Base-by-base conservation (phyloP, 495 filamentous ascomycete species). In the Polyplosphaeria fusca region DNA sequence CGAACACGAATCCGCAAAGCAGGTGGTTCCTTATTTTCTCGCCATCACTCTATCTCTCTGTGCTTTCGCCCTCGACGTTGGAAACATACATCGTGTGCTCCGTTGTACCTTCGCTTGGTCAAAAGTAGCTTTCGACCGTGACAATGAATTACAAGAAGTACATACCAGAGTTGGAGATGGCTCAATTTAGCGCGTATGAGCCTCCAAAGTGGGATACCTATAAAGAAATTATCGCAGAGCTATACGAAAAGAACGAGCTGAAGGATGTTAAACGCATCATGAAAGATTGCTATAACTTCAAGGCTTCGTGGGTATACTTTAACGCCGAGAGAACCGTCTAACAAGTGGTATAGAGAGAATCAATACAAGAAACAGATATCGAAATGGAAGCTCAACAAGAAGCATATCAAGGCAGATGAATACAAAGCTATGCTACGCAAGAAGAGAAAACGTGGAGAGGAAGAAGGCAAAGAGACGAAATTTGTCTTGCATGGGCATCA, bases 341-440 rank as follows among this genome's bases (percentile, higher is more conserved):
- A 9, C 5, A 47, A 11, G 11, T 9, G 4, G 5, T 11, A 9
- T 9, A 47, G 43, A 7, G 22, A 5, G 5, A 47, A 47, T 11
- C 43, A 23, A 9, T 47, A 47, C 43, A 47, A 47, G 23, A 47
- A n/a, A 4, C 16, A 47, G 23, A 23, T 47, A 11, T 9, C 18
- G 43, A 26, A 47, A 22, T 47, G 43, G 43, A 20, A 23, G 4
- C 11, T 47, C 23, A 23, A 47, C 18, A 47, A 11, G 23, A 47
- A 47, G 26, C 43, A 23, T 9, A 47, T 47, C 16, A 26, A 47
- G 20, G 43, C 43, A 13, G 9, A 12, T 12, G 43, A 47, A 47
- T 47, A 47, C 23, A 47, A 47, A 23, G 43, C 43, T 4, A 47
- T 47, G 7, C 43, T 47, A 4, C 22, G 23, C 18, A 47, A 47